A percentile compares a stretch with the other conserved stretches of the same genome.
phyloP scores from a whole-genome alignment of 352 stramenopile genomes.

The Pythium guiyangense region DNA sequence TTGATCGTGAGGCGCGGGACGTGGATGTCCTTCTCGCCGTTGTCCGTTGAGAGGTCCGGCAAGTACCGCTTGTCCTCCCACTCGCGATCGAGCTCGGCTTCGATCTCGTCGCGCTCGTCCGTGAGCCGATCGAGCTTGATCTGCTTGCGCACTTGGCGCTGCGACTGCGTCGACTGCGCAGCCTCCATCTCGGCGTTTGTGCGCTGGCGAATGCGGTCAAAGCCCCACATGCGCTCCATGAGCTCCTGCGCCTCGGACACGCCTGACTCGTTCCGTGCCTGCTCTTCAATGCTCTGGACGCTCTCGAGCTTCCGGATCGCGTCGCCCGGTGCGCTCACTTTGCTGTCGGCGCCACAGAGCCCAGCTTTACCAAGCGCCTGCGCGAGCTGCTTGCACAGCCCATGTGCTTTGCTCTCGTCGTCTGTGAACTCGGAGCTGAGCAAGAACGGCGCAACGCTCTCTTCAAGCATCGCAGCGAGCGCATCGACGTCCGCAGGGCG shows the following conservation, averaged over 20 bases:
- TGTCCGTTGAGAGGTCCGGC: conserved; percentile 74
- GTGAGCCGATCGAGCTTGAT: conserved; percentile 62
- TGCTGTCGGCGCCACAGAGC: conserved; percentile 15
- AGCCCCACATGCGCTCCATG: conserved; percentile 83
- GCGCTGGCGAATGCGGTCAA: conserved; percentile 78
- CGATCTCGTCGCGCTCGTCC: conserved; percentile 47
- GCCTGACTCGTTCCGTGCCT: conserved; percentile 41
- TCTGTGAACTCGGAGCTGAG: conserved; percentile 42
- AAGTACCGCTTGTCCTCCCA: conserved; percentile 78
- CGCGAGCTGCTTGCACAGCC: conserved; percentile 41
- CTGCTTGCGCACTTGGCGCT: conserved; percentile 78
- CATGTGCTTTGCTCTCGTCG: conserved; percentile 35
- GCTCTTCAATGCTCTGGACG: conserved; percentile 71
- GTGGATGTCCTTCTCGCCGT: conserved; percentile 84
- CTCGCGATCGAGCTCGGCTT: conserved; percentile 64
- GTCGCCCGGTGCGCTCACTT: conserved; percentile 7
- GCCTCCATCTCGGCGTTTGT: conserved; percentile 78
- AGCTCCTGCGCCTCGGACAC: conserved; percentile 56
- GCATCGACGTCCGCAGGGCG: conserved; percentile 24
- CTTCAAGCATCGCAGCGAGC: conserved; percentile 35
- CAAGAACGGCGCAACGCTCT: conserved; percentile 73
- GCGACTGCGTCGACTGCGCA: conserved; percentile 65
- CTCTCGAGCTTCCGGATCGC: conserved; percentile 58
- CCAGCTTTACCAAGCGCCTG: conserved; percentile 23
- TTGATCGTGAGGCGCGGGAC: conserved; percentile 85